Percentiles rank a stretch among this genome's conserved stretches.
phyloP scores from a whole-genome alignment of 192 early-diverging fungal genomes.

The Rhizophagus prolifer region DNA sequence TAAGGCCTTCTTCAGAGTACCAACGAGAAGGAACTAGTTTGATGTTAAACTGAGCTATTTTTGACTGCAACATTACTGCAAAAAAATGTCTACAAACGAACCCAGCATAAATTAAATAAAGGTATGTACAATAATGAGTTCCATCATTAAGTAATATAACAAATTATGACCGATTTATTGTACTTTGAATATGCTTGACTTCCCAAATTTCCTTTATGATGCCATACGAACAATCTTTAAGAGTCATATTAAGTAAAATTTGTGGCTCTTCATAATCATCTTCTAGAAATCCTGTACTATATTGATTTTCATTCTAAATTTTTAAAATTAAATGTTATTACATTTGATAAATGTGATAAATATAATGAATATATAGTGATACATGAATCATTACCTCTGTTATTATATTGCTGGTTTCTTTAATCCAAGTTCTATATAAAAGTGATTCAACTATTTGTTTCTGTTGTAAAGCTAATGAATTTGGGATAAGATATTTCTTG shows the following conservation, averaged over 20 bases:
- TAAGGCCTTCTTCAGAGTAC: neutral
- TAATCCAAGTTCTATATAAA: too few relatives aligned
- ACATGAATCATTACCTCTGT: too few relatives aligned
- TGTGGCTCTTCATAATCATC: too few relatives aligned
- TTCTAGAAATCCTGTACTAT: too few relatives aligned
- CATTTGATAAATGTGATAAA: too few relatives aligned
- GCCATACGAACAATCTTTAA: neutral
- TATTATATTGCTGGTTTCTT: too few relatives aligned
- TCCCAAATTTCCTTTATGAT: neutral
- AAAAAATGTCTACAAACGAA: constrained; percentile 2
- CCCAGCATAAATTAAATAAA: neutral
- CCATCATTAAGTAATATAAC: neutral
- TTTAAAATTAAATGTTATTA: too few relatives aligned
- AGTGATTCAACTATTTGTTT: neutral
- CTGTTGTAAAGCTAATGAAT: neutral
- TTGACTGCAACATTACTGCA: neutral
- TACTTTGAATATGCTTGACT: neutral
- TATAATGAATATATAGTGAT: too few relatives aligned
- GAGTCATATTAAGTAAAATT: too few relatives aligned
- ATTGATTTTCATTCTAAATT: too few relatives aligned
- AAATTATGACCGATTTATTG: neutral
- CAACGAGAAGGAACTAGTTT: neutral
- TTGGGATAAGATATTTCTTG: neutral
- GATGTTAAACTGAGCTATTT: neutral
- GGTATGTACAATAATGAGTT: neutral